A percentile compares a stretch with the other conserved stretches of the same genome.
These are phyloP conservation scores for Penicillium sp. DNA, from an alignment of 2,329 filamentous ascomycete species.

Conservation along the genomic window DNA sequence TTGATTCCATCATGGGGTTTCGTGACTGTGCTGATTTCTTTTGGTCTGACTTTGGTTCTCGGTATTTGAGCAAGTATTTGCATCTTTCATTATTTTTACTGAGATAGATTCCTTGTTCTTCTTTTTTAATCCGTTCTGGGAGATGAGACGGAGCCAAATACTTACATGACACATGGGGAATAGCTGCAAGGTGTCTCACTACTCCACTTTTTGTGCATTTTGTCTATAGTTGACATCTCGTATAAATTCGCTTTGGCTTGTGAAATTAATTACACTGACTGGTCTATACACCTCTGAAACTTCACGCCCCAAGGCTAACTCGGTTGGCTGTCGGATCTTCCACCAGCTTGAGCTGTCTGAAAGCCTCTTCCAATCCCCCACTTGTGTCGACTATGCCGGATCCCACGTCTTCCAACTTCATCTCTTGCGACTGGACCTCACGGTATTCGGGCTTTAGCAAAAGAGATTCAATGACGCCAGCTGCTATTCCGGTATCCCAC, in stretches of 20 bases:
- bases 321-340: too few relatives aligned
- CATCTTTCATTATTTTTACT: neutral
- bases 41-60: neutral
- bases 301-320: too few relatives aligned
- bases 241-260: too few relatives aligned
- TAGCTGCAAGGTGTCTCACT: too few relatives aligned
- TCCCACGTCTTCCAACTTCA: constrained; percentile 8
- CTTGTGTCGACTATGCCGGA: constrained; percentile 4
- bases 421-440: constrained; percentile 15
- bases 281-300: too few relatives aligned
- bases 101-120: neutral
- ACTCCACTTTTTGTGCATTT: too few relatives aligned
- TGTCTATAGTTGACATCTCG: too few relatives aligned
- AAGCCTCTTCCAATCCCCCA: constrained; percentile 8
- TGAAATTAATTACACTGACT: too few relatives aligned
- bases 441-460: neutral
- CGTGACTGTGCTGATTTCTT: neutral
- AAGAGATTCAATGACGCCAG: neutral
- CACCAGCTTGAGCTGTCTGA: neutral
- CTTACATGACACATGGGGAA: too few relatives aligned
- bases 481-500: neutral
- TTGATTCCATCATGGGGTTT: neutral
- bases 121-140: too few relatives aligned
- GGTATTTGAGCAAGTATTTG: neutral
- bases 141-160: too few relatives aligned